These are phyloP conservation scores for Penicillium mononematosum DNA, from an alignment of 495 filamentous ascomycete genomes.

Conservation along the genomic window DNA sequence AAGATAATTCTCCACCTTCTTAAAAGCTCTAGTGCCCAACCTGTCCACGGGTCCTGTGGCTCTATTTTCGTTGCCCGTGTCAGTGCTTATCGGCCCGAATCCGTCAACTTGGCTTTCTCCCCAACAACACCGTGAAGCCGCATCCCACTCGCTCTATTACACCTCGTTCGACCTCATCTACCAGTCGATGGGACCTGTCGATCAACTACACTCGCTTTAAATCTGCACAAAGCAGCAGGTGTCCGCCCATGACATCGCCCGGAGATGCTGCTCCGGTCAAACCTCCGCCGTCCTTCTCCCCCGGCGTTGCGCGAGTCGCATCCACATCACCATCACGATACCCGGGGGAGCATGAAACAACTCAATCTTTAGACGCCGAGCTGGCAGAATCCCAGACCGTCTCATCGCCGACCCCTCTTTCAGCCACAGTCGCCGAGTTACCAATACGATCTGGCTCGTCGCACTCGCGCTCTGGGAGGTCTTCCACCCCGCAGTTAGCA, in stretches of 20 bases:
- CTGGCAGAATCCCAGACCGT: slow-evolving; percentile 52
- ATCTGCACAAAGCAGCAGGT: slow-evolving; percentile 31
- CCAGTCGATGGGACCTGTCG: slow-evolving; percentile 40
- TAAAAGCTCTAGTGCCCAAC: background rate
- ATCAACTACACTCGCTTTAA: slow-evolving; percentile 16
- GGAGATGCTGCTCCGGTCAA: slow-evolving; percentile 61
- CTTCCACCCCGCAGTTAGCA: slow-evolving; percentile 56
- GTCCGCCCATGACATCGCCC: slow-evolving; percentile 62
- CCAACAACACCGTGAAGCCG: slow-evolving; percentile 23
- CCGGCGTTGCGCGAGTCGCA: slow-evolving; percentile 50
- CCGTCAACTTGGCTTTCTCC: slow-evolving; percentile 30
- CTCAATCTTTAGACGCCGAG: slow-evolving; percentile 44
- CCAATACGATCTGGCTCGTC: slow-evolving; percentile 47
- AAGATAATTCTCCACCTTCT: background rate
- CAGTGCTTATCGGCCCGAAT: slow-evolving; percentile 20
- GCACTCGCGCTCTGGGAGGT: slow-evolving; percentile 59
- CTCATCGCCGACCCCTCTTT: slow-evolving; percentile 47
- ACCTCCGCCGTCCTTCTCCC: slow-evolving; percentile 58
- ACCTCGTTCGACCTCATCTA: slow-evolving; percentile 3
- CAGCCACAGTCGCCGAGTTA: slow-evolving; percentile 36
- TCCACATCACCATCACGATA: slow-evolving; percentile 54
- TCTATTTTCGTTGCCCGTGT: background rate
- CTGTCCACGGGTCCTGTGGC: background rate
- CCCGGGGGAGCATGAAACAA: slow-evolving; percentile 40
- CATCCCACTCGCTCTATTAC: slow-evolving; percentile 17